Percentiles rank a stretch among this genome's conserved stretches.
Evolutionary conservation across 2,329 filamentous ascomycete species (phyloP).

Genomic region (Neocatenulostroma microsporum): DNA sequence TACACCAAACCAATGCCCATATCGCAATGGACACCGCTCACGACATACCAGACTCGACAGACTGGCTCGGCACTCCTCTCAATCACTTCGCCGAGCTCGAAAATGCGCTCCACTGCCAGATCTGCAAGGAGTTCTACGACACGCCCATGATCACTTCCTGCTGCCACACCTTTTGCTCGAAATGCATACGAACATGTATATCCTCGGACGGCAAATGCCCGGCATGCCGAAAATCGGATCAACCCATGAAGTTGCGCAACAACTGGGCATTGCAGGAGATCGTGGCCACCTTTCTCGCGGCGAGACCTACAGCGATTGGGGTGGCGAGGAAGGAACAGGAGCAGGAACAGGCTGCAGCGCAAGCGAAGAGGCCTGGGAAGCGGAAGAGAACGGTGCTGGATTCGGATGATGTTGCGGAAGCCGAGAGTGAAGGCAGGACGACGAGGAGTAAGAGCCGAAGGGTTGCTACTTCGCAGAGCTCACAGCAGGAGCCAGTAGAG

Average conservation of each 20-base stretch:
- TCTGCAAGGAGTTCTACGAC: slow-evolving; percentile 95
- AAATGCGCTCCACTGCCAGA: slow-evolving; percentile 80
- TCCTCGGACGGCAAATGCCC: slow-evolving; percentile 81
- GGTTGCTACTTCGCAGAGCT: slow-evolving; percentile 23
- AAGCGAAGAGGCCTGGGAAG: slow-evolving; percentile 37
- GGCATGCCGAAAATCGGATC: slow-evolving; percentile 67
- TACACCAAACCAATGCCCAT: background rate
- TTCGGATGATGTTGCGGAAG: slow-evolving; percentile 23
- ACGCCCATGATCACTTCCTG: slow-evolving; percentile 94
- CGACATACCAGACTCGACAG: slow-evolving; percentile 64
- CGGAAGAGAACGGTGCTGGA: slow-evolving; percentile 40
- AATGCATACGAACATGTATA: slow-evolving; percentile 84
- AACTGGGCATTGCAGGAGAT: slow-evolving; percentile 83
- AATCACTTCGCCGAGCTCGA: slow-evolving; percentile 64
- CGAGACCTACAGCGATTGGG: slow-evolving; percentile 54
- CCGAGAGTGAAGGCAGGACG: slow-evolving; percentile 23
- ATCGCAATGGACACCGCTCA: slow-evolving; percentile 1
- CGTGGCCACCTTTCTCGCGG: slow-evolving; percentile 66
- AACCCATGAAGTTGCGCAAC: slow-evolving; percentile 73
- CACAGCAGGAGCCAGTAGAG: slow-evolving; percentile 23
- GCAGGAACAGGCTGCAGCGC: slow-evolving; percentile 14
- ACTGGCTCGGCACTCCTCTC: slow-evolving; percentile 69
- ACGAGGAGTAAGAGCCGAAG: slow-evolving; percentile 32
- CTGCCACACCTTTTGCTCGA: slow-evolving; percentile 90
- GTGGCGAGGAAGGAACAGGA: slow-evolving; percentile 46